Percentiles rank a stretch among this genome's conserved stretches.
phyloP scores from a whole-genome alignment of 2,329 filamentous ascomycete genomes.

The Colletotrichum lindemuthianum region DNA sequence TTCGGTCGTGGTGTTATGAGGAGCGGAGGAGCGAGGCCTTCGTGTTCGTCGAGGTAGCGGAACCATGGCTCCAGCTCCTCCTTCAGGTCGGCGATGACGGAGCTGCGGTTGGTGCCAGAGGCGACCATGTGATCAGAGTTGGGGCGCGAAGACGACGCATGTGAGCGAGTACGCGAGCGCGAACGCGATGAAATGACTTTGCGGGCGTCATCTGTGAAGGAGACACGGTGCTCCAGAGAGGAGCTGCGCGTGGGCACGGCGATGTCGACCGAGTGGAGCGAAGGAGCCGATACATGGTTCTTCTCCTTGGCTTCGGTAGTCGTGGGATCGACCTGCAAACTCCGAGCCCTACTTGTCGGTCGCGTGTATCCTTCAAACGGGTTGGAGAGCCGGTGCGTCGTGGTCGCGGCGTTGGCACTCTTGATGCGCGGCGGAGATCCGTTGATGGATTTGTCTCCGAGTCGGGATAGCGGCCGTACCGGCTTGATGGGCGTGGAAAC shows the following conservation, averaged over 20 bases:
- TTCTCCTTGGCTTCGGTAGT: slow-evolving; percentile 6
- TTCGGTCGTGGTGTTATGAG: slow-evolving; percentile 20
- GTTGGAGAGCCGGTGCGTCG: slow-evolving; percentile 21
- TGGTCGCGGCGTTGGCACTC: slow-evolving; percentile 32
- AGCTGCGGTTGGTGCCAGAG: slow-evolving; percentile 13
- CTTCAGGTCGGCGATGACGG: slow-evolving; percentile 34
- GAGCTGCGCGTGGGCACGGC: slow-evolving; percentile 34
- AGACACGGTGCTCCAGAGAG: slow-evolving; percentile 32
- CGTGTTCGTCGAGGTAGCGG: slow-evolving; percentile 34
- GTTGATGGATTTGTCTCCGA: slow-evolving; percentile 31
- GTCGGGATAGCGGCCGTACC: slow-evolving; percentile 31
- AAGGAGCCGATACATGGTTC: slow-evolving; percentile 18
- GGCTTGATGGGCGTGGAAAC: slow-evolving; percentile 30
- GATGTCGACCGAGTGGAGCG: slow-evolving; percentile 29
- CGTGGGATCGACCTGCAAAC: slow-evolving; percentile 24
- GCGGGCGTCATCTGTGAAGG: slow-evolving; percentile 26
- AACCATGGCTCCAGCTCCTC: slow-evolving; percentile 37
- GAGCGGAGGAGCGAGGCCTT: slow-evolving; percentile 24
- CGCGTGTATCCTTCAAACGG: slow-evolving; percentile 33
- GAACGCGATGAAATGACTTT: slow-evolving; percentile 21
- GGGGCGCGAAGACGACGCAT: neutral
- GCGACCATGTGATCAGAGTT: slow-evolving; percentile 12
- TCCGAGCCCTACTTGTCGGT: slow-evolving; percentile 33
- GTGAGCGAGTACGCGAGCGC: slow-evolving; percentile 21
- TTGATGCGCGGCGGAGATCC: slow-evolving; percentile 29